Base-by-base conservation (phyloP, 192 early-diverging fungal genomes). In the Backusella luteola region DNA sequence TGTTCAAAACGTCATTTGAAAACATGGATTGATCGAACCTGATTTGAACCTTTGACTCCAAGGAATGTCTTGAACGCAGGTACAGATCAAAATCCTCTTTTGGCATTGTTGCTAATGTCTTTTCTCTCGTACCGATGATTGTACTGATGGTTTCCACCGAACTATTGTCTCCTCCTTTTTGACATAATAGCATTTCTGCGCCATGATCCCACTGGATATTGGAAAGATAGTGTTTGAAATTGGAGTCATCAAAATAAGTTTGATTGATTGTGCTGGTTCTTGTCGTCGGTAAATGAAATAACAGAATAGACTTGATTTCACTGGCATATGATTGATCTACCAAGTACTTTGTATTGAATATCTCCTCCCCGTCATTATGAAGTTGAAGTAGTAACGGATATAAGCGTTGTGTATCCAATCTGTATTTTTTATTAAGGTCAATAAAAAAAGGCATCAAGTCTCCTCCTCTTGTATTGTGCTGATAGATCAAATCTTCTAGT, bases 1-100 rank as follows among this genome's bases (percentile, higher is more conserved):
- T 94, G 42, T 95, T 90, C 66, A 98, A 93, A 19, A 92, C 87
- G 85, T 98, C 96, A 29, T 95, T 94, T 5, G 96, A 97, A 41
- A 98, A 87, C 83, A 98, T 96, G 86, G 97, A 99, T 21, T 96
- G 93, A 83, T 97, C 97, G 85, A 97, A 98, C 73, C 95, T 94
- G 2, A 96, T 93, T 63, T 96, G 90, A 73, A 97, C 81, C 6
- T 93, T 87, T 9, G 81, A 67, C 35, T 86, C 19, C n/a, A 49
- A 80, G 26, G 94, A 80, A 1, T 85, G 74, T 4, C 26, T 63
- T 29, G 21, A 29, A 11, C 26, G 23, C 12, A 63, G 26, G 32
- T 63, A 12, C 26, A 79, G 23, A 11, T 63, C 79, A 21, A 96
- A 77, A 0, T 85, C 73, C 77, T 90, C 92, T 42, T 86, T 76